These are phyloP conservation scores for Vaucheria bursata DNA, from an alignment of 352 stramenopile species.

Conservation along the genomic window DNA sequence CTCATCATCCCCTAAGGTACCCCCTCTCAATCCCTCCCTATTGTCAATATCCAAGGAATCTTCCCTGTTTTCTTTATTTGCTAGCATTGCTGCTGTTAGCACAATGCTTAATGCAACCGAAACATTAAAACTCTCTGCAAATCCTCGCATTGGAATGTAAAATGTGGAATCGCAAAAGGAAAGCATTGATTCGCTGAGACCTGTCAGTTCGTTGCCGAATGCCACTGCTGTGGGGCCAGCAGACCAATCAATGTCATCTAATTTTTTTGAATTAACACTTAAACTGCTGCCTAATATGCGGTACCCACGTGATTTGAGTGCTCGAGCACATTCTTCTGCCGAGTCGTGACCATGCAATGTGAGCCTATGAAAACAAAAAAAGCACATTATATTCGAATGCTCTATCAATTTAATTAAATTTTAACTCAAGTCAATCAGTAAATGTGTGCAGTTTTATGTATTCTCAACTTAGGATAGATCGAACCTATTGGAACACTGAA, in stretches of 20 bases:
- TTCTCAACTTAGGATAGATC: too few relatives aligned
- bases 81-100: too few relatives aligned
- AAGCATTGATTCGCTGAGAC: slow-evolving; percentile 62
- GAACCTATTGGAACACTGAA: too few relatives aligned
- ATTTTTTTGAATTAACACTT: slow-evolving; percentile 15
- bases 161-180: slow-evolving; percentile 60
- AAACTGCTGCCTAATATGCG: slow-evolving; percentile 14
- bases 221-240: slow-evolving; percentile 51
- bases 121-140: slow-evolving; percentile 72
- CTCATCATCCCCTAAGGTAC: neutral
- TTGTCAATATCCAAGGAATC: neutral
- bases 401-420: too few relatives aligned
- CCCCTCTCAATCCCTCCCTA: neutral
- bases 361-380: neutral
- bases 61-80: too few relatives aligned
- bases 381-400: too few relatives aligned
- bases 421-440: too few relatives aligned
- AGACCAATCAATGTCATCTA: slow-evolving; percentile 46
- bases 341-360: slow-evolving; percentile 3
- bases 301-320: neutral
- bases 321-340: neutral
- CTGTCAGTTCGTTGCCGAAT: slow-evolving; percentile 69
- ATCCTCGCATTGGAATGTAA: slow-evolving; percentile 66
- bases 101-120: slow-evolving; percentile 63
- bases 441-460: too few relatives aligned